Percentiles rank a stretch among this genome's conserved stretches.
phyloP scores from a whole-genome alignment of 2,329 filamentous ascomycete species.

The Elsinoe arachidis region DNA sequence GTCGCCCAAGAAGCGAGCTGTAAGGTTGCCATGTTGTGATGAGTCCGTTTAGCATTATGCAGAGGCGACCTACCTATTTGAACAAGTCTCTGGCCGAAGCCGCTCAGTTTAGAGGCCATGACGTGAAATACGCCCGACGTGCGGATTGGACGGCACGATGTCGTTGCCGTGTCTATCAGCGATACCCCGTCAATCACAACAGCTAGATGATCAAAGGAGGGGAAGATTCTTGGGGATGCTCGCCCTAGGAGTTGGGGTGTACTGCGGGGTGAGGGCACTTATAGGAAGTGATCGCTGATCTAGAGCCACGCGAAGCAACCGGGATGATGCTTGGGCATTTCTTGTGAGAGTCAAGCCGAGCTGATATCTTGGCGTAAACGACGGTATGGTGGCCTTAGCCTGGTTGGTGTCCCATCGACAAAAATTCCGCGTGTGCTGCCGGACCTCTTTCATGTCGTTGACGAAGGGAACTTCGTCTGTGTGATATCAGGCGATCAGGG shows the following conservation, averaged over 20 bases:
- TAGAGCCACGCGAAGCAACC: neutral
- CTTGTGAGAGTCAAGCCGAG: neutral
- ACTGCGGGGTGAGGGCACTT: neutral
- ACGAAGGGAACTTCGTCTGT: too few relatives aligned
- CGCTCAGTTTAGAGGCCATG: neutral
- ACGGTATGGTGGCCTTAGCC: neutral
- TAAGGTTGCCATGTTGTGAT: slow-evolving; percentile 38
- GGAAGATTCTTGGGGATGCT: neutral
- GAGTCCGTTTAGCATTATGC: neutral
- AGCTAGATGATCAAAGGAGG: neutral
- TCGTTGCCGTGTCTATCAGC: neutral
- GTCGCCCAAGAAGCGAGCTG: slow-evolving; percentile 41
- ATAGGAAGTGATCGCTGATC: neutral
- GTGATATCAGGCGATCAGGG: too few relatives aligned
- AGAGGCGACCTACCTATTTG: neutral
- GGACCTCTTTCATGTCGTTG: too few relatives aligned
- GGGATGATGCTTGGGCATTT: neutral
- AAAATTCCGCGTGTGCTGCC: too few relatives aligned
- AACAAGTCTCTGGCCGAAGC: neutral
- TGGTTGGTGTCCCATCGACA: too few relatives aligned
- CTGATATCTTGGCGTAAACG: neutral
- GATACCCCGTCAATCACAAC: neutral
- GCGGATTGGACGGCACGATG: neutral
- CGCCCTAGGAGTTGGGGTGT: neutral
- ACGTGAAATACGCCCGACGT: neutral